Evolutionary conservation across 2,329 filamentous ascomycete species (phyloP), one percentile per base, ranked within the genome.

Genomic region (Aureobasidium vineae): DNA sequence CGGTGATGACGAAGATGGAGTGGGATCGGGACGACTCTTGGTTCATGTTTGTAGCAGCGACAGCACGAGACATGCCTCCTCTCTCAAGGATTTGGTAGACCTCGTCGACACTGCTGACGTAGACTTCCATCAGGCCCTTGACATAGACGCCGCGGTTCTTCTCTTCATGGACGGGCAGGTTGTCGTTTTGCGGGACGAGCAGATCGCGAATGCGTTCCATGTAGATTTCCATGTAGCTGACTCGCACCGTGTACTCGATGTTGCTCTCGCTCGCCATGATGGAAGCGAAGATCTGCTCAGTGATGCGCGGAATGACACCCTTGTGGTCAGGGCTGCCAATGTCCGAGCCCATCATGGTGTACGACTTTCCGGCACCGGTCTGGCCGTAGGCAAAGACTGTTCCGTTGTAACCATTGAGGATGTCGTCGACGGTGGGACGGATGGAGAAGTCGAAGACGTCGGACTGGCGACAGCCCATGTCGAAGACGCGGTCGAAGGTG

Each of bases 151-250:
- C 95, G 68, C 91, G 86, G 75, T 90, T 95, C 84, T 97, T 97
- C 79, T 98, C 95, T 75, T 99, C 95, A 80, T 98, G 95, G n/a
- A 98, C 89, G 0, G 94, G 93, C 63, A 99, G 82, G 75, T 98
- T 98, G 81, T 97, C 94, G 79, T 98, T 97, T 68, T 93, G 90
- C 13, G 95, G 95, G 28, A 90, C 88, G 70, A 99, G 82, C 74
- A 99, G 80, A 86, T 99, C 95, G 74, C 94, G 88, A 77, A 99
- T 98, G 72, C 90, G 88, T 81, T 99, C 95, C 95, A 98, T 99
- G 83, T 99, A 99, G 70, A 99, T 98, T 80, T 99, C 95, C 93
- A 99, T 97, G 80, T 98, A 98, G 79, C 92, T 97, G 75, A 98
- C 94, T 66, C 93, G 88, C 63, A 99, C 94, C n/a, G 93, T 98